Evolutionary conservation across 1,139 yeast genomes (phyloP), one percentile per base, ranked within the genome.

Genomic region (Wickerhamomyces sp.): DNA sequence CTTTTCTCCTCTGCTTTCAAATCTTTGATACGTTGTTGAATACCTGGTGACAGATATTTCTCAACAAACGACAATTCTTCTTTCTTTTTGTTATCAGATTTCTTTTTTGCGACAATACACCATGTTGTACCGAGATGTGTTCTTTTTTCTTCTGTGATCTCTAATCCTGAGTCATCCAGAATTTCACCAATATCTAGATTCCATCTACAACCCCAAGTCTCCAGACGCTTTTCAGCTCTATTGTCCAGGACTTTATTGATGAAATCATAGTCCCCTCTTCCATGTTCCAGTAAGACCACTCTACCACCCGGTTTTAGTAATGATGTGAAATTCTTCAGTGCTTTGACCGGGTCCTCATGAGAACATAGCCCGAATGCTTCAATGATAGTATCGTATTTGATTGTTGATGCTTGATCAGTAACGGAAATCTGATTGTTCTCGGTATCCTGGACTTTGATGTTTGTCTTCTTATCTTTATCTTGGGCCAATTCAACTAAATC

Each of bases 171-270:
- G 50, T 80, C 81, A 59, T 86, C 91, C 31, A 93, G 74, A 44
- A 93, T 73, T 56, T 84, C 93, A 33, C 90, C 95, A 55, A 93
- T 88, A 61, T 93, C 98, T 53, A 93, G 71, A 60, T 93, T 93
- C 97, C 98, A 93, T 60, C 98, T 73, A 66, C 99, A 93, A 4
- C 97, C 98, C 98, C 98, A 93, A 11, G 85, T 82, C 53, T 85
- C 78, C 71, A 91, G 79, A 67, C 97, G 83, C 55, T 80, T 78
- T 46, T 81, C 90, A 8, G 96, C 91, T 54, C 94, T 75, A 53
- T 80, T 79, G 64, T 93, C 98, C 65, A 93, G 72, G 50, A 86
- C 81, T 39, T 81, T 77, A 64, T 94, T 93, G 54, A 93, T 76
- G 48, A 84, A 79, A 43, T 80, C 84, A 71, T 84, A 88, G 1